Evolutionary conservation across 2,329 filamentous ascomycete genomes (phyloP), one percentile per base, ranked within the genome.

Genomic region (Orbilia javanica): DNA sequence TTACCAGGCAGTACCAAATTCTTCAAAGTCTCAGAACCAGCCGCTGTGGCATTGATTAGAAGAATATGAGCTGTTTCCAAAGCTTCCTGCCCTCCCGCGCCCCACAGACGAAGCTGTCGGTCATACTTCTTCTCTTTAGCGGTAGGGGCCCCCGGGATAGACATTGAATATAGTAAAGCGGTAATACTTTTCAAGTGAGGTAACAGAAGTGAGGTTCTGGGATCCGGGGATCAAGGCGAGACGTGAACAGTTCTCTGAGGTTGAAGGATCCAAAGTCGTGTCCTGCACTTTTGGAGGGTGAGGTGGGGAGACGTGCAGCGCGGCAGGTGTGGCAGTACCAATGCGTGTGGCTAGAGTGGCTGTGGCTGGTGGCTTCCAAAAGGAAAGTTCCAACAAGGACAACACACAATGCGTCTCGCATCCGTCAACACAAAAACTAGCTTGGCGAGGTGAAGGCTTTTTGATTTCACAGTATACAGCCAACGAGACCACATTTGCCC

Each of bases 61-160:
- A 98, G 88, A n/a, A 99, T 91, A 81, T 96, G 92, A 22, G 96
- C 93, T 71, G 93, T 90, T 84, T 99, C 96, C 1, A 99, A 88
- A 15, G 94, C 95, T 80, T 91, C 88, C 84, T 99, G 96, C 18
- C 96, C 96, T 63, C 90, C 93, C 48, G 95, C 94, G 79, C 94
- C 96, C 96, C 96, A 99, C 13, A 99, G 87, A 66, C 96, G 91
- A 46, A 99, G 90, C 85, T 99, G 96, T 66, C 96, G 90, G 84
- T 99, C 96, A 85, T 99, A 99, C 83, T 93, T 96, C 84, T 89
- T 86, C 82, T 82, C 81, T 39, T 81, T 82, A 2, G 81, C 80
- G 22, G 79, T 80, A 10, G 81, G 81, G 22, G 71, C 75, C 44
- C 80, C 80, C 20, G 50, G 64, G 36, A 74, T 48, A 44, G 74